Evolutionary conservation across 768 basidiomycete species (phyloP), one percentile per base, ranked within the genome.

Genomic region (Dentipellis sp.): DNA sequence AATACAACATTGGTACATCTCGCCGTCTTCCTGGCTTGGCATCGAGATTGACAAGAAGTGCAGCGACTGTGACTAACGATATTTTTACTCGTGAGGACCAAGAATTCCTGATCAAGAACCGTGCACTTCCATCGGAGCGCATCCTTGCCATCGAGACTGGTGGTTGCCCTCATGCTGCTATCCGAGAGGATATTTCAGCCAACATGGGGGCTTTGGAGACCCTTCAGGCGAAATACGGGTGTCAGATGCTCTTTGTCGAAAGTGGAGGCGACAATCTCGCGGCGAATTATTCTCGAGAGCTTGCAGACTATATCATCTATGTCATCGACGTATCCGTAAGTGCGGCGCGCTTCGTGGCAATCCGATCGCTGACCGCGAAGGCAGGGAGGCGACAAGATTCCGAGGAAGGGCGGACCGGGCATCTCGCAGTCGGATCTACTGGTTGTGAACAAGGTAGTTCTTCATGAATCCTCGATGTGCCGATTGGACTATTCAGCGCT

Each of bases 1-100:
- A 86, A 58, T 91, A 89, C 68, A 99, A 99, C 68, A 91, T 99
- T 50, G 95, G 94, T 92, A 58, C 58, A 80, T 63, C 39, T 29
- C 38, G 46, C 52, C 38, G 36, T 54, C 45, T 12, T 49, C 38
- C 37, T 35, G 45, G 49, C 17, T 23, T 49, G 16, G 48, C 49
- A 56, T 37, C 58, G 54, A 19, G 49, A 17, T 10, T 64, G 55
- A 58, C 53, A 45, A 58, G 10, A 55, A 52, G 10, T 35, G 21
- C 45, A 93, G 94, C 91, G 36, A 93, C 92, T 2, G 92, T 95
- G 12, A 99, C 95, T n/a, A 99, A 99, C 71, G 95, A 99, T 71
- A 99, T 99, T 68, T 99, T 99, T 72, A 99, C 95, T 37, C 80
- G 88, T 19, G 95, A 98, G 69, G 95, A 98, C 66, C 94, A 97